Conservation (phyloP, 495 filamentous ascomycete species). For the Tuber magnatum region DNA sequence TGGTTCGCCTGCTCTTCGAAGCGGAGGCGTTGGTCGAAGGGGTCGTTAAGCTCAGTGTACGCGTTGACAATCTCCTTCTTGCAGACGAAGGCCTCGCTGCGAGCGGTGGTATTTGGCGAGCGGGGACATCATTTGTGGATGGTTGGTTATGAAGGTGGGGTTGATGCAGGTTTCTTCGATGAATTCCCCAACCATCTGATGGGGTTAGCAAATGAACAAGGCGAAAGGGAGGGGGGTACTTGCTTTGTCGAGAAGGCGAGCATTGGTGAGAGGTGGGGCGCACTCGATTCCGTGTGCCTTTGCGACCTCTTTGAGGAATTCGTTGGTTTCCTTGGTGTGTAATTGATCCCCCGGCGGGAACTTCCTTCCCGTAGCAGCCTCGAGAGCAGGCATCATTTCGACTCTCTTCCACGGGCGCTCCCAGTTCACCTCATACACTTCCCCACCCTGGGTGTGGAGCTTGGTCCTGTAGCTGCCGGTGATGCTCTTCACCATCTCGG, state of each 20-base stretch:
- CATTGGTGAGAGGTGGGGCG: constrained; percentile 81
- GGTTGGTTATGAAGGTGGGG: constrained; percentile 90
- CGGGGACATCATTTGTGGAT: constrained; percentile 96
- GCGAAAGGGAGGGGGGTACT: neutral
- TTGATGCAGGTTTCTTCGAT: constrained; percentile 90
- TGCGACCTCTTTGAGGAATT: constrained; percentile 74
- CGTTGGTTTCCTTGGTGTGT: constrained; percentile 77
- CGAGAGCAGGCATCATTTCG: constrained; percentile 93
- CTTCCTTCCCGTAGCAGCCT: constrained; percentile 80
- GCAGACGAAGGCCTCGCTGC: constrained; percentile 95
- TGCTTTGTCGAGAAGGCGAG: constrained; percentile 89
- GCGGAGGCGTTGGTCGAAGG: constrained; percentile 84
- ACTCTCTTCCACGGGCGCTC: constrained; percentile 85
- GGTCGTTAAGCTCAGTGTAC: constrained; percentile 97
- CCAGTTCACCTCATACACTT: constrained; percentile 89
- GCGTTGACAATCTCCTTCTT: constrained; percentile 96
- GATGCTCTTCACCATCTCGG: constrained; percentile 80
- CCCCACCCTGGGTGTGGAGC: constrained; percentile 73
- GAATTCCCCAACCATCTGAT: constrained; percentile 74
- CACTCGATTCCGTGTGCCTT: constrained; percentile 89
- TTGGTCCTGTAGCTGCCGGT: constrained; percentile 77
- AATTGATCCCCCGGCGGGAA: constrained; percentile 86
- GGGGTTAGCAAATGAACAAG: neutral
- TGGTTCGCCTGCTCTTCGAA: constrained; percentile 96
- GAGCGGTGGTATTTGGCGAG: constrained; percentile 90